These are phyloP conservation scores for Exophiala bonariae DNA, from an alignment of 2,329 filamentous ascomycete genomes.

Conservation along the genomic window DNA sequence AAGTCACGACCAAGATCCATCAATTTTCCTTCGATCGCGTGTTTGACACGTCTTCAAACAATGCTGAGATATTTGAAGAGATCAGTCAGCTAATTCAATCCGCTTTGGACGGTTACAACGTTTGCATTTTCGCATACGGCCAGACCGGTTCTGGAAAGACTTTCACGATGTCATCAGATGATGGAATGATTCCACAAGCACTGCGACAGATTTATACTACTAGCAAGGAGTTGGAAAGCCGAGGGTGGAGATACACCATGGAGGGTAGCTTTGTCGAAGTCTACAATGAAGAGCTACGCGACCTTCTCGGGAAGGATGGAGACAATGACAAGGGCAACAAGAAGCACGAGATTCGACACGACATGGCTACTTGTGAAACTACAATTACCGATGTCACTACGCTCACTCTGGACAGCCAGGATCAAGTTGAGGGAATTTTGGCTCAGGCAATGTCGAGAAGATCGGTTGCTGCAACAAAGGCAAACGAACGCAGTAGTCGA, in stretches of 20 bases:
- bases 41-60: constrained; percentile 75
- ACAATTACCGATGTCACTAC: constrained; percentile 77
- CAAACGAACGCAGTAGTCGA: constrained; percentile 90
- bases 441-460: constrained; percentile 80
- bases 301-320: constrained; percentile 73
- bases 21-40: constrained; percentile 92
- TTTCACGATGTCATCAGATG: constrained; percentile 84
- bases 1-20: constrained; percentile 73
- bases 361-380: constrained; percentile 77
- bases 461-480: constrained; percentile 93
- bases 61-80: constrained; percentile 88
- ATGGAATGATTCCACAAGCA: constrained; percentile 94
- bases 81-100: constrained; percentile 97
- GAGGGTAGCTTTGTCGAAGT: constrained; percentile 95
- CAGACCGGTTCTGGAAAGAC: constrained; percentile 98
- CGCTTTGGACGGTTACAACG: constrained; percentile 94
- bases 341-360: constrained; percentile 87
- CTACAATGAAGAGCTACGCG: constrained; percentile 96
- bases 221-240: constrained; percentile 77
- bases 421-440: constrained; percentile 77
- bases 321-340: constrained; percentile 80
- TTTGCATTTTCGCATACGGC: constrained; percentile 98
- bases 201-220: constrained; percentile 93
- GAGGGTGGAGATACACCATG: constrained; percentile 93
- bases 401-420: constrained; percentile 74